Percentiles rank a stretch among this genome's conserved stretches.
phyloP scores from a whole-genome alignment of 2,329 filamentous ascomycete species.

The Tympanopsis confertula region DNA sequence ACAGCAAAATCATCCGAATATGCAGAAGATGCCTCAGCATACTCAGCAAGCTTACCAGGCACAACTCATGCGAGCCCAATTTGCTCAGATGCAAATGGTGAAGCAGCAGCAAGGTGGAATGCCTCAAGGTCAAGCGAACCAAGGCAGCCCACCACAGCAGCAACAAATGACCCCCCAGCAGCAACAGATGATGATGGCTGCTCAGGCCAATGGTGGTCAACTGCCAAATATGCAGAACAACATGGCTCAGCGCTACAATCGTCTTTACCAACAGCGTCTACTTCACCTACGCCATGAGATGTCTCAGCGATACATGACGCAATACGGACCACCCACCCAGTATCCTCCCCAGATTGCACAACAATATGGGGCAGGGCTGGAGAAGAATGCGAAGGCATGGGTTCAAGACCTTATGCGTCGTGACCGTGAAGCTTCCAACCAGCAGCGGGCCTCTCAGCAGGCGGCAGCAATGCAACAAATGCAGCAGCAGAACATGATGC shows the following conservation, averaged over 20 bases:
- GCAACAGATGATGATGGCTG: neutral
- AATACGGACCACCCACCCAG: neutral
- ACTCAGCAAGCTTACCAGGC: neutral
- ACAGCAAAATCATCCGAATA: constrained; percentile 20
- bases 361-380: neutral
- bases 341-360: constrained; percentile 1
- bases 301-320: neutral
- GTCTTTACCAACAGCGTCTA: neutral
- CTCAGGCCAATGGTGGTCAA: neutral
- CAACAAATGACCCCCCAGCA: constrained; percentile 1
- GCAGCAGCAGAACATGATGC: constrained; percentile 1
- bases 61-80: neutral
- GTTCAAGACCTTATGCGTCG: neutral
- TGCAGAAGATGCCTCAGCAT: constrained; percentile 5
- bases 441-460: neutral
- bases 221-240: constrained; percentile 1
- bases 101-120: neutral
- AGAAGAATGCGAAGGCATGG: neutral
- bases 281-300: neutral
- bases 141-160: constrained; percentile 1
- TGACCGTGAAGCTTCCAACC: neutral
- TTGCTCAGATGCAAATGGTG: neutral
- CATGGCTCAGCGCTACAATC: constrained; percentile 1
- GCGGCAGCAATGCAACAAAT: neutral
- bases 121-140: too few relatives aligned